A percentile compares a stretch with the other conserved stretches of the same genome.
phyloP scores from a whole-genome alignment of 1,284 basidiomycete genomes.

The Cystobasidium sp. region DNA sequence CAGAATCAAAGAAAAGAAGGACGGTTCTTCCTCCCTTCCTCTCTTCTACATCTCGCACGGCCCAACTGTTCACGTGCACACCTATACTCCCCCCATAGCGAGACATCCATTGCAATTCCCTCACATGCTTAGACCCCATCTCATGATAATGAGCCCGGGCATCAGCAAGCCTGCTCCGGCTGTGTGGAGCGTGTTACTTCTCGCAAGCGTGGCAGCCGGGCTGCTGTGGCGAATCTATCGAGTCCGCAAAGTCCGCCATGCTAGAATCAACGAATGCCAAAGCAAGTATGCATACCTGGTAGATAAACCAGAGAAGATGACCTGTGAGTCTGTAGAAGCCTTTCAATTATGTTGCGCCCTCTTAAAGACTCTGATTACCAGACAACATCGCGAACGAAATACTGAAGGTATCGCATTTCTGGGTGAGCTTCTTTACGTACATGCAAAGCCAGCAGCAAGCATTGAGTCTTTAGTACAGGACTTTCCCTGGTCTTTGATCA shows the following conservation, averaged over 20 bases:
- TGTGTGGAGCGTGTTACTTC: neutral
- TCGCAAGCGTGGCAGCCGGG: neutral
- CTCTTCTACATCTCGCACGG: too few species aligned
- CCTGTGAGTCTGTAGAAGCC: neutral
- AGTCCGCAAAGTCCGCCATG: constrained; percentile 23
- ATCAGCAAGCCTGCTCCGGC: neutral
- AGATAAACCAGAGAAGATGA: constrained; percentile 25
- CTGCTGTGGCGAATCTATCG: constrained; percentile 29
- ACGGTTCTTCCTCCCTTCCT: neutral
- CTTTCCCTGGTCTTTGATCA: constrained; percentile 19
- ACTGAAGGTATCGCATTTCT: constrained; percentile 38
- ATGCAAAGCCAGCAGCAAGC: neutral
- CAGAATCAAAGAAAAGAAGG: neutral
- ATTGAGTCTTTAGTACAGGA: constrained; percentile 12
- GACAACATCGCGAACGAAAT: constrained; percentile 32
- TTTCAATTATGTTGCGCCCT: neutral
- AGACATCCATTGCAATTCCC: too few species aligned
- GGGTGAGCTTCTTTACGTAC: constrained; percentile 23
- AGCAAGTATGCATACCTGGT: constrained; percentile 10
- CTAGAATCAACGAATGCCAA: neutral
- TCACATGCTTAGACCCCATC: too few species aligned
- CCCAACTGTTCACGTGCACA: too few species aligned
- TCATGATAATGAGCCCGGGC: too few species aligned
- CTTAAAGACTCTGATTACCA: neutral
- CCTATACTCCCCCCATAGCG: too few species aligned